Percentiles rank a stretch among this genome's conserved stretches.
These are phyloP conservation scores for Lactarius evosmus DNA, from an alignment of 768 basidiomycete genomes.

Conservation along the genomic window DNA sequence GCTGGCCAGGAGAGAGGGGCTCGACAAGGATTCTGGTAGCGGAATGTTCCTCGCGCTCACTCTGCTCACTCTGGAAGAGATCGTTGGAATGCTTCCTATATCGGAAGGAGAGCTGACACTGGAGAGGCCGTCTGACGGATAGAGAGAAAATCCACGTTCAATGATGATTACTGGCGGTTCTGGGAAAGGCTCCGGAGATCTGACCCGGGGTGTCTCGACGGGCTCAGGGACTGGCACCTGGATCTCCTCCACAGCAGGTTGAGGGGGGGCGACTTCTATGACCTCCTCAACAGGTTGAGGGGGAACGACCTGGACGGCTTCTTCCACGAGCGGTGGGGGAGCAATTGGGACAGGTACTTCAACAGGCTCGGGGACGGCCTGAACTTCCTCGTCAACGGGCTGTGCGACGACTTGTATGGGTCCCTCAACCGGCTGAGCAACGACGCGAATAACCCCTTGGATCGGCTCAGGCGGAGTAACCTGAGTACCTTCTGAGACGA, in stretches of 20 bases:
- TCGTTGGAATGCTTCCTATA: background rate
- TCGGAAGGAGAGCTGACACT: slow-evolving; percentile 10
- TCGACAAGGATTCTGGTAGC: slow-evolving; percentile 16
- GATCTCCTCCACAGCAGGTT: background rate
- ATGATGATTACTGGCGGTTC: background rate
- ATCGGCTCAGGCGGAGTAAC: slow-evolving; percentile 31
- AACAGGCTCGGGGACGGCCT: background rate
- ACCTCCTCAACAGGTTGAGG: background rate
- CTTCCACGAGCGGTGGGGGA: background rate
- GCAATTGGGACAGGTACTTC: background rate
- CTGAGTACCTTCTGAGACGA: slow-evolving; percentile 18
- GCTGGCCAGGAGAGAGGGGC: slow-evolving; percentile 8
- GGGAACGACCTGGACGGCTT: background rate
- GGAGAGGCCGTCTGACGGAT: slow-evolving; percentile 1
- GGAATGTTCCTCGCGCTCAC: background rate
- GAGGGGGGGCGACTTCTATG: background rate
- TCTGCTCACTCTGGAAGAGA: slow-evolving; percentile 2
- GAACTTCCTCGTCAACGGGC: slow-evolving; percentile 5
- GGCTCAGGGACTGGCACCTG: background rate
- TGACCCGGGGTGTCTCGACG: slow-evolving; percentile 2
- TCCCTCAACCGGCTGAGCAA: slow-evolving; percentile 22
- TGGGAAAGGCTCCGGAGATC: slow-evolving; percentile 4
- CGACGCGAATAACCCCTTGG: slow-evolving; percentile 32
- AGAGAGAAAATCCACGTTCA: background rate
- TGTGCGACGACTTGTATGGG: background rate